Conservation (phyloP, 2,329 filamentous ascomycete genomes). For the Tolypocladium cylindrosporum region DNA sequence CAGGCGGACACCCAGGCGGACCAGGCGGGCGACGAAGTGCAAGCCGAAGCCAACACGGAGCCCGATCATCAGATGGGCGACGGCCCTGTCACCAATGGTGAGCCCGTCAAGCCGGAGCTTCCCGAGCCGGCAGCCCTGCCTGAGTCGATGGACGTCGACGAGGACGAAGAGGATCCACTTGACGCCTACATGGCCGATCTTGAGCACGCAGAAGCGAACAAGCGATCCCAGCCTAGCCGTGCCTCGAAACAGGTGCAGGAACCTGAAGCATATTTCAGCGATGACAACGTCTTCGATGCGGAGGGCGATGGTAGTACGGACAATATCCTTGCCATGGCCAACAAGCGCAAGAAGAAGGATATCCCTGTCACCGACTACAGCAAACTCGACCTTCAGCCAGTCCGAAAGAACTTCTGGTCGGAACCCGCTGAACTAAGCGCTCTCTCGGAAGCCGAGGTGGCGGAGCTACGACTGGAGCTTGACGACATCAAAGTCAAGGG, state of each 20-base stretch:
- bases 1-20: conserved; percentile 41
- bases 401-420: conserved; percentile 91
- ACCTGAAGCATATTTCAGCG: conserved; percentile 80
- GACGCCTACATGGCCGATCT: conserved; percentile 92
- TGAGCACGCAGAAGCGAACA: conserved; percentile 41
- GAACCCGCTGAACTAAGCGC: conserved; percentile 76
- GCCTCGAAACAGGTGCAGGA: conserved; percentile 49
- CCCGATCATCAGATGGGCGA: conserved; percentile 10
- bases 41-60: conserved; percentile 15
- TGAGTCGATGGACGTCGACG: conserved; percentile 49
- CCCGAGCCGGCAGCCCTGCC: conserved; percentile 8
- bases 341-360: conserved; percentile 85
- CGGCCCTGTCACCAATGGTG: conserved; percentile 9
- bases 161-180: conserved; percentile 71
- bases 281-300: conserved; percentile 54
- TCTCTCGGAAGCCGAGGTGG: conserved; percentile 76
- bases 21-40: conserved; percentile 26
- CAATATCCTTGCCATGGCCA: conserved; percentile 41
- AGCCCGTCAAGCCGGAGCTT: conserved; percentile 1
- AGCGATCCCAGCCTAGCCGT: conserved; percentile 15
- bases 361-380: conserved; percentile 79
- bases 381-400: conserved; percentile 75
- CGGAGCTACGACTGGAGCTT: conserved; percentile 72
- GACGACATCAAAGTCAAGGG: conserved; percentile 93
- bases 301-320: conserved; percentile 37